These are phyloP conservation scores for Rhizopogon sp. DNA, from an alignment of 768 basidiomycete species.

Conservation along the genomic window DNA sequence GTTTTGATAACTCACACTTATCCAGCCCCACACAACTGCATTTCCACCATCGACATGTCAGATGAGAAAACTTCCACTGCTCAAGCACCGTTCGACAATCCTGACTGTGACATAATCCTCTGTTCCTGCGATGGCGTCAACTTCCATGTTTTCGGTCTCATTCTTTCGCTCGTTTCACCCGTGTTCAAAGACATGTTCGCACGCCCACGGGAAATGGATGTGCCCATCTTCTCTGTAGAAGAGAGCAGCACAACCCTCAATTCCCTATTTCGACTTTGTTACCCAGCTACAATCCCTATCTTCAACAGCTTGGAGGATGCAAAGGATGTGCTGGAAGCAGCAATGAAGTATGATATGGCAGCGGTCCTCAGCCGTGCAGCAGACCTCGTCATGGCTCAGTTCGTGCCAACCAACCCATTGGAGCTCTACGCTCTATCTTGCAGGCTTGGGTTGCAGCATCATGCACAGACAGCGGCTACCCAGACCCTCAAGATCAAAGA, in stretches of 20 bases:
- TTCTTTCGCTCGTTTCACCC: conserved; percentile 44
- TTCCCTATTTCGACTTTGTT: conserved; percentile 16
- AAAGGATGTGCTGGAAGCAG: conserved; percentile 12
- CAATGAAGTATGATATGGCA: conserved; percentile 25
- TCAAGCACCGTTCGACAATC: conserved; percentile 4
- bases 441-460: conserved; percentile 11
- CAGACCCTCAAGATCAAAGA: conserved; percentile 16
- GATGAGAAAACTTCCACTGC: neutral
- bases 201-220: conserved; percentile 32
- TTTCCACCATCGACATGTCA: neutral
- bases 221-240: conserved; percentile 5
- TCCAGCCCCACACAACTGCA: neutral
- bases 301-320: conserved; percentile 17
- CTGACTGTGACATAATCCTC: conserved; percentile 10
- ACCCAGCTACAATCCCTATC: conserved; percentile 19
- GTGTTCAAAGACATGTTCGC: conserved; percentile 46
- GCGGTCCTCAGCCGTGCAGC: conserved; percentile 10
- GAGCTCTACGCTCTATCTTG: conserved; percentile 24
- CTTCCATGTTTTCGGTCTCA: conserved; percentile 14
- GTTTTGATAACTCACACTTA: too few species aligned
- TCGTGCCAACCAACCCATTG: conserved; percentile 12
- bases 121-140: conserved; percentile 6
- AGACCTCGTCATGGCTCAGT: conserved; percentile 8
- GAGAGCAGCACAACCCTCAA: conserved; percentile 15
- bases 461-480: conserved; percentile 17